phyloP scores from a whole-genome alignment of 2,329 filamentous ascomycete species.

The Alternaria arbusti region DNA sequence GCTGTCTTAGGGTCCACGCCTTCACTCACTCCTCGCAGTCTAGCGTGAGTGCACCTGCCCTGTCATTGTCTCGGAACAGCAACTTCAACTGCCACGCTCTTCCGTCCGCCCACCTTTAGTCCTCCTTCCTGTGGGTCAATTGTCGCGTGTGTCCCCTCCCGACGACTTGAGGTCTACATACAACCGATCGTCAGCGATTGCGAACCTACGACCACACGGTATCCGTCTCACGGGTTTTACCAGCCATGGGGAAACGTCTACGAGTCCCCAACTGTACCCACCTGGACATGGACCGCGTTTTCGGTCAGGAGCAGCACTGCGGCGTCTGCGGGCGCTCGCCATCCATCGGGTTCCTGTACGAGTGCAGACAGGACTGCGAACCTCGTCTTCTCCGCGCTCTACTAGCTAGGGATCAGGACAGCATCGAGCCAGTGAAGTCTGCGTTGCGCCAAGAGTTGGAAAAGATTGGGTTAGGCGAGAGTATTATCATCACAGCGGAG shows the following conservation, averaged over 20 bases:
- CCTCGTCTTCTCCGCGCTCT: slow-evolving; percentile 12
- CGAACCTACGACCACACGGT: slow-evolving; percentile 2
- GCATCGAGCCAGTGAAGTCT: slow-evolving; percentile 14
- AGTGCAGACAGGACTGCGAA: slow-evolving; percentile 68
- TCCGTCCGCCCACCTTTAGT: slow-evolving; percentile 2
- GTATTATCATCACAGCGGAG: slow-evolving; percentile 43
- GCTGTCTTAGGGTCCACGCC: slow-evolving; percentile 3
- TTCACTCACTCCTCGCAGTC: neutral
- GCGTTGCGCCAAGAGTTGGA: slow-evolving; percentile 36
- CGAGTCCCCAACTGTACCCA: slow-evolving; percentile 65
- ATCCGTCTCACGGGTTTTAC: neutral
- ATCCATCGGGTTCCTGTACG: slow-evolving; percentile 73
- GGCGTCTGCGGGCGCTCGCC: slow-evolving; percentile 63
- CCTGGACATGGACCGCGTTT: slow-evolving; percentile 70
- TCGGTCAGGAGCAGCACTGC: slow-evolving; percentile 61
- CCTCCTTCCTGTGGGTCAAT: neutral
- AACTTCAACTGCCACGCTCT: neutral
- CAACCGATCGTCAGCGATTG: slow-evolving; percentile 14
- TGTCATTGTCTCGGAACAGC: neutral
- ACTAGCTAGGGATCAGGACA: neutral
- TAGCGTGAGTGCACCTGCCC: slow-evolving; percentile 2
- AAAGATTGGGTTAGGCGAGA: slow-evolving; percentile 38
- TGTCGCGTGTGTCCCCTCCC: neutral
- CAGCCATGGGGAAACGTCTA: slow-evolving; percentile 23
- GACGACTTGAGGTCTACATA: neutral